Base-by-base conservation (phyloP, 345 rosid species). In the Raphanus raphanistrum region DNA sequence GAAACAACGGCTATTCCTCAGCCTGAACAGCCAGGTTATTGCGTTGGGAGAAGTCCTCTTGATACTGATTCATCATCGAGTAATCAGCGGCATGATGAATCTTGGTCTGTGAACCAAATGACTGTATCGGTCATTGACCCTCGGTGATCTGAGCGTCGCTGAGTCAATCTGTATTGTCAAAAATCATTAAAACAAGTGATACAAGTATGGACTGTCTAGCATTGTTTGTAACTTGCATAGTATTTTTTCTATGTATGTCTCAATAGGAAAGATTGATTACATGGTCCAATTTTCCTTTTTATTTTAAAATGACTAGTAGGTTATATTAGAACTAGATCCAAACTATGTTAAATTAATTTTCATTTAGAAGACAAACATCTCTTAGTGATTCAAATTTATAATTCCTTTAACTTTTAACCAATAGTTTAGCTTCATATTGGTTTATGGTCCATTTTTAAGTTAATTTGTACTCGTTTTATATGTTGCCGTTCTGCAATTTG, bases 71-170 rank as follows among this genome's bases (percentile, higher is more conserved):
- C 89, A 3, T 91, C 92, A 0, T 82, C 90, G 1, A 83, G 88
- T 32, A 92, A 41, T 21, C 78, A 10, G 6, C 75, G 79, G 41
- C 80, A 81, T 0, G 88, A 87, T 8, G 84, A 84, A 72, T 74
- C 90, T 3, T 91, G 82, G 80, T 75, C 92, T 15, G 88, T 94
- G 45, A 94, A 94, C 85, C 88, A 92, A 72, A 88, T 92, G 16
- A 92, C 94, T 6, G 87, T 92, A 10, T 89, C 96, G 38, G 82
- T 78, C 78, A 81, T 92, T 55, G 92, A 87, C 48, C 89, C 90
- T 12, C 86, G 97, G 74, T 58, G n/a, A 58, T 58, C n/a, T 26
- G 31, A 25, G 28, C 12, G 5, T 57, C 62, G 1, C n/a, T 25
- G 62, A 9, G 61, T 21, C 28, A 8, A 8, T 57, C 28, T 55